Evolutionary conservation across 2,329 filamentous ascomycete species (phyloP).

Genomic region (Fusarium sp.): DNA sequence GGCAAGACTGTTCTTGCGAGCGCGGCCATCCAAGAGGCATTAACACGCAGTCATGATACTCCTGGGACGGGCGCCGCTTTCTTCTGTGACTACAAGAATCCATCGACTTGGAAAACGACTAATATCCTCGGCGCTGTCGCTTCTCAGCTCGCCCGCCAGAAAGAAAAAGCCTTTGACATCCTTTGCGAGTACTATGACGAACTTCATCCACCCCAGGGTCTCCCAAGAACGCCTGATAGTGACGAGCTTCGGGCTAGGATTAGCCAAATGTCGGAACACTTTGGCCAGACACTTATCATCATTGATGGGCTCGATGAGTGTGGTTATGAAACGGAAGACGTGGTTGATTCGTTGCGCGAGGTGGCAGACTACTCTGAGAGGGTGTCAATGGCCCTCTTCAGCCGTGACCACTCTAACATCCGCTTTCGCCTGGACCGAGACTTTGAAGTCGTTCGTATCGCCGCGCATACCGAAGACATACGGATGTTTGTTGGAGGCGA

Average conservation of each 20-base stretch:
- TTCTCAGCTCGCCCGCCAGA: not conserved
- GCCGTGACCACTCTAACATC: not conserved
- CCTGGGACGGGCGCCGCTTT: not conserved
- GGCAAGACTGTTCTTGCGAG: slow-evolving; percentile 22
- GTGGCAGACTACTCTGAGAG: not conserved
- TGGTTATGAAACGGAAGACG: not conserved
- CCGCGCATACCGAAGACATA: not conserved
- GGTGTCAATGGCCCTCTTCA: not conserved
- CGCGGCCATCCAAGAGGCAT: not conserved
- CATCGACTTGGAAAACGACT: not conserved
- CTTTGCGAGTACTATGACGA: not conserved
- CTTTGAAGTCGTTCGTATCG: not conserved
- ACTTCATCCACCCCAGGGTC: not conserved
- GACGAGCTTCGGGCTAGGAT: not conserved
- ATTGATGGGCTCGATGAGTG: not conserved
- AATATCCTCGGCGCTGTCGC: not conserved
- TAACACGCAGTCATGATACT: not conserved
- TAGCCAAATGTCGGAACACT: not conserved
- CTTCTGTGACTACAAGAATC: not conserved
- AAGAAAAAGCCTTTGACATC: not conserved
- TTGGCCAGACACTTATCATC: not conserved
- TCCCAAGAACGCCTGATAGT: not conserved
- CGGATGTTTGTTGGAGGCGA: not conserved
- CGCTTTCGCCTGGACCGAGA: not conserved
- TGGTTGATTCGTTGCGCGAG: not conserved